phyloP scores from a whole-genome alignment of 441 rosid species.

The Adansonia gregorii region DNA sequence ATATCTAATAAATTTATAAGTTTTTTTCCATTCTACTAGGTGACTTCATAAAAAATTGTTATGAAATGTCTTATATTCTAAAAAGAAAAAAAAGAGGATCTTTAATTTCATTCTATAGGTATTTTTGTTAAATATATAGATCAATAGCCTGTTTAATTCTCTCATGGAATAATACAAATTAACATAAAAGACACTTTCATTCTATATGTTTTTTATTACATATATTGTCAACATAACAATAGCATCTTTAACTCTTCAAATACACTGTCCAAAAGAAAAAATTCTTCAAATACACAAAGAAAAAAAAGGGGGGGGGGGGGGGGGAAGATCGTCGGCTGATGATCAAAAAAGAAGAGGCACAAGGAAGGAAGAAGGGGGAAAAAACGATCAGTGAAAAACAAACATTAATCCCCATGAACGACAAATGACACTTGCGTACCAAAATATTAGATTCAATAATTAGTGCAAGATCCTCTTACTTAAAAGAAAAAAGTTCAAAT shows the following conservation, averaged over 20 bases:
- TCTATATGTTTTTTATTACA: no score
- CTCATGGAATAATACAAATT: no score
- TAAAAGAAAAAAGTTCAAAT: not conserved
- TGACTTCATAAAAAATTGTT: not conserved
- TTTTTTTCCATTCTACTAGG: no score
- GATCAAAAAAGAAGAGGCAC: not conserved
- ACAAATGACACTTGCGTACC: not conserved
- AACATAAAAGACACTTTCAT: no score
- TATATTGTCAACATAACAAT: not conserved
- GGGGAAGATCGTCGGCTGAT: not conserved
- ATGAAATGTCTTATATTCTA: no score
- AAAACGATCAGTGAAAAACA: not conserved
- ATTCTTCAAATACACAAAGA: not conserved
- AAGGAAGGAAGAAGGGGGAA: not conserved
- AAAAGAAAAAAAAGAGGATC: not conserved
- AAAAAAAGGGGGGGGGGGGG: no score
- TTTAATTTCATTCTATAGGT: no score
- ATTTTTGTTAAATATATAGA: no score
- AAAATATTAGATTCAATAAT: not conserved
- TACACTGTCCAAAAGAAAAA: not conserved
- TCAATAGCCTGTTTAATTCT: no score
- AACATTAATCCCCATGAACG: conserved; percentile 13
- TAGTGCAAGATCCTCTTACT: not conserved
- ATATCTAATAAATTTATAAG: no score
- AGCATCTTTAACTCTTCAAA: not conserved